Base-by-base conservation (phyloP, 129 eudicot species). In the Chrysanthemum lavandulifolium region DNA sequence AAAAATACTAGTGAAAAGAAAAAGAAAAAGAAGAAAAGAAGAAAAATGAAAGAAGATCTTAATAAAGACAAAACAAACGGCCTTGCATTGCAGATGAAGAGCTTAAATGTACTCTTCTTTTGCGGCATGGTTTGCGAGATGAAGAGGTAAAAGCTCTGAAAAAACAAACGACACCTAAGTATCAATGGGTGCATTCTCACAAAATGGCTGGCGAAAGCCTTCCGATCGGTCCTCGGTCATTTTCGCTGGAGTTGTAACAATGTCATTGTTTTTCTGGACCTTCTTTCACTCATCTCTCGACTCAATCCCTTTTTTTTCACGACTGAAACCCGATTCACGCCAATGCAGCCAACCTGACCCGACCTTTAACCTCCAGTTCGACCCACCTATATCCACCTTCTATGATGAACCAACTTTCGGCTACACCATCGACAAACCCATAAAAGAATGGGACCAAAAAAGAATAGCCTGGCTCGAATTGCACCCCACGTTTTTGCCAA, bases 181-280 rank as follows among this genome's bases (percentile, higher is more conserved):
- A 40, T 40, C 47, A 40, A 40, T 40, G 47, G 47, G 47, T 40
- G 47, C 0, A 18, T 78, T 78, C 56, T 13, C 76, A 10, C 56
- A 67, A 71, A 0, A 65, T 3, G 65, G 27, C 66, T 73, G 71
- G 83, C 83, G 71, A 51, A 79, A 79, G 71, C 79, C 83, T 15
- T 64, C 59, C 10, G 36, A 79, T 56, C 83, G 79, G 5, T 79
- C 83, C 5, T 61, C 82, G 14, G 1, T 79, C 66, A 68, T 79
- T 68, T 79, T 79, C 66, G 75, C 83, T 79, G 83, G 83, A 61
- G 79, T 79, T 8, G 48, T 74, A 1, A 59, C 83, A 4, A 45
- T 72, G 0, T 25, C 74, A 45, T 2, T 74, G 3, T 13, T 74
- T 16, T 64, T 73, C 5, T 79, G 76, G 79, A 58, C 61, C 66